A percentile compares a stretch with the other conserved stretches of the same genome.
Evolutionary conservation across 805 yeast genomes (phyloP).

Genomic region (Wickerhamomyces ciferrii): DNA sequence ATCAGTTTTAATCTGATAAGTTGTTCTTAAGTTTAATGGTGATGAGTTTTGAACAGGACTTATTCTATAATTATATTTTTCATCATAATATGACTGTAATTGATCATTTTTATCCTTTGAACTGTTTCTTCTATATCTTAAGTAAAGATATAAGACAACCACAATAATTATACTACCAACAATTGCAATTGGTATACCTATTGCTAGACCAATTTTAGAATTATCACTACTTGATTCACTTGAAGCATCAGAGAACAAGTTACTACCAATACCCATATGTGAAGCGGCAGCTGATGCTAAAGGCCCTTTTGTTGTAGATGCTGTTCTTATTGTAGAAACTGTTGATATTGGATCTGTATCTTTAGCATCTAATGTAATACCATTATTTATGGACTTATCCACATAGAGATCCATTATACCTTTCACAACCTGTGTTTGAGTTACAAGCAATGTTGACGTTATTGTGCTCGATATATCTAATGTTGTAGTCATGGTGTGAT

Average conservation of each 20-base stretch:
- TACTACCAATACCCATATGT: not conserved
- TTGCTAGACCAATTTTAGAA: conserved; percentile 15
- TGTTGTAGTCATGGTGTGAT: conserved; percentile 7
- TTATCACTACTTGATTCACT: not conserved
- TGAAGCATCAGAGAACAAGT: too few relatives aligned
- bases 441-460: conserved; percentile 2
- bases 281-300: not conserved
- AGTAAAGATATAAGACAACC: conserved; percentile 10
- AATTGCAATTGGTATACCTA: conserved; percentile 22
- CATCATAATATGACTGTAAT: conserved; percentile 15
- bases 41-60: conserved; percentile 7
- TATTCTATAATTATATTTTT: conserved; percentile 18
- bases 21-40: conserved; percentile 9
- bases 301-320: not conserved
- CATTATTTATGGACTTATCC: not conserved
- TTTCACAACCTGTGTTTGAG: conserved; percentile 7
- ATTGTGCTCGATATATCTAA: conserved; percentile 1
- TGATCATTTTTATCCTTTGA: conserved; percentile 3
- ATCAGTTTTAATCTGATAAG: conserved; percentile 9
- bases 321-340: conserved; percentile 1
- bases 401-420: conserved; percentile 5
- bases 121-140: conserved; percentile 7
- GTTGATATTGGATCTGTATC: not conserved
- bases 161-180: conserved; percentile 9
- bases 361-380: not conserved